Conservation (phyloP, 352 stramenopile genomes). For the Thraustochytrium striatum region DNA sequence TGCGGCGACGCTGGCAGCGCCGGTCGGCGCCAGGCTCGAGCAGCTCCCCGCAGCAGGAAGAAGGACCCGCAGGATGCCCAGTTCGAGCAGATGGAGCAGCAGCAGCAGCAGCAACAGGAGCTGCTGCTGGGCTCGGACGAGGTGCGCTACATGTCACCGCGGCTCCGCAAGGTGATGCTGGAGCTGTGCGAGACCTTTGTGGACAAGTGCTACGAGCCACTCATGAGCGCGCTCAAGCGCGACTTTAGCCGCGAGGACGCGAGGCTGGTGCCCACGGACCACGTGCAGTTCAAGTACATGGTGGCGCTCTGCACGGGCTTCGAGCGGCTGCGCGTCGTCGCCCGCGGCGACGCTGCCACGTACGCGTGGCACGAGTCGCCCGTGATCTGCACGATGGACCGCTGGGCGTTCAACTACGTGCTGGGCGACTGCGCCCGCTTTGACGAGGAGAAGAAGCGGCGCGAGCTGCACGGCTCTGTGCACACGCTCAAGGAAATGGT, state of each 20-base stretch:
- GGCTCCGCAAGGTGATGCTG: background rate
- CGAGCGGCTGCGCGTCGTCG: slow-evolving; percentile 9
- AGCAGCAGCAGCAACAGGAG: background rate
- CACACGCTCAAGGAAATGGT: slow-evolving; percentile 10
- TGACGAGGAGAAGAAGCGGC: background rate
- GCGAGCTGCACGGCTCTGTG: slow-evolving; percentile 13
- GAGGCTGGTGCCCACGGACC: background rate
- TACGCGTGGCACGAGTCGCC: slow-evolving; percentile 16
- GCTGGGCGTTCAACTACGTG: slow-evolving; percentile 26
- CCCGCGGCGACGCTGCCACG: background rate
- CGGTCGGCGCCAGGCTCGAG: too few relatives aligned
- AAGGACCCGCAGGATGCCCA: background rate
- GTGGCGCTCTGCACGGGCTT: slow-evolving; percentile 17
- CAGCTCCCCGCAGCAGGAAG: too few relatives aligned
- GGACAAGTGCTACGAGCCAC: slow-evolving; percentile 2
- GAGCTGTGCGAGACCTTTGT: slow-evolving; percentile 14
- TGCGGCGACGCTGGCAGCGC: too few relatives aligned
- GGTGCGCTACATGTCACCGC: background rate
- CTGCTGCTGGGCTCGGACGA: background rate
- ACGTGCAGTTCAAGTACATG: slow-evolving; percentile 16
- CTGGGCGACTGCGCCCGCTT: slow-evolving; percentile 1
- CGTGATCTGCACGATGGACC: slow-evolving; percentile 12
- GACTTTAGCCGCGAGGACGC: slow-evolving; percentile 19
- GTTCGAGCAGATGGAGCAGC: background rate
- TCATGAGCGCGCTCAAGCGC: slow-evolving; percentile 7